phyloP scores from a whole-genome alignment of 2,329 filamentous ascomycete species.

The Albifimbria verrucaria region DNA sequence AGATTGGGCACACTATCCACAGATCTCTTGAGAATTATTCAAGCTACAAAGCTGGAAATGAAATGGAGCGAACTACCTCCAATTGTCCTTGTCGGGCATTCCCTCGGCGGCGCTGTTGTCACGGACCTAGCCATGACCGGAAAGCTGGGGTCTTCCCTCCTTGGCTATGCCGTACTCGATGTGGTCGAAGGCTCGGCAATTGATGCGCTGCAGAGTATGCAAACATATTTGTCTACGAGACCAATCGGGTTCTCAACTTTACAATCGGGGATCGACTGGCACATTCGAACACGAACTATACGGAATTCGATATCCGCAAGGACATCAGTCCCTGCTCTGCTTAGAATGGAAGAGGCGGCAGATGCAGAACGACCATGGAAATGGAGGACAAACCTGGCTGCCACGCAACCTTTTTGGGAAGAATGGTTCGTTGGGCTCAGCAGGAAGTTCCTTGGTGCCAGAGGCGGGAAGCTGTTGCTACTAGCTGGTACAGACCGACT shows the following conservation, averaged over 20 bases:
- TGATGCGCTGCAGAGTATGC: conserved; percentile 92
- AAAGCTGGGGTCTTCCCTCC: conserved; percentile 61
- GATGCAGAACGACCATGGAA: conserved; percentile 56
- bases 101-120: conserved; percentile 86
- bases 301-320: conserved; percentile 80
- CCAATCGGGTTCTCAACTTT: conserved; percentile 76
- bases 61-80: conserved; percentile 71
- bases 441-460: conserved; percentile 78
- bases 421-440: conserved; percentile 89
- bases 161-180: conserved; percentile 89
- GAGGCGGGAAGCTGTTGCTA: conserved; percentile 79
- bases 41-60: conserved; percentile 64
- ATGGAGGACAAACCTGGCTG: conserved; percentile 82
- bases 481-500: conserved; percentile 86
- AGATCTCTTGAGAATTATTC: conserved; percentile 70
- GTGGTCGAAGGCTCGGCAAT: conserved; percentile 96
- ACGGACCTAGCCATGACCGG: conserved; percentile 74
- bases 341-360: conserved; percentile 47
- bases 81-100: conserved; percentile 84
- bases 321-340: conserved; percentile 78
- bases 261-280: conserved; percentile 86
- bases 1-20: conserved; percentile 67
- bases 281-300: conserved; percentile 82
- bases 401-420: conserved; percentile 89
- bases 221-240: conserved; percentile 79